Evolutionary conservation across 2,329 filamentous ascomycete genomes (phyloP), one percentile per base, ranked within the genome.

Genomic region (Neofusicoccum ribis): DNA sequence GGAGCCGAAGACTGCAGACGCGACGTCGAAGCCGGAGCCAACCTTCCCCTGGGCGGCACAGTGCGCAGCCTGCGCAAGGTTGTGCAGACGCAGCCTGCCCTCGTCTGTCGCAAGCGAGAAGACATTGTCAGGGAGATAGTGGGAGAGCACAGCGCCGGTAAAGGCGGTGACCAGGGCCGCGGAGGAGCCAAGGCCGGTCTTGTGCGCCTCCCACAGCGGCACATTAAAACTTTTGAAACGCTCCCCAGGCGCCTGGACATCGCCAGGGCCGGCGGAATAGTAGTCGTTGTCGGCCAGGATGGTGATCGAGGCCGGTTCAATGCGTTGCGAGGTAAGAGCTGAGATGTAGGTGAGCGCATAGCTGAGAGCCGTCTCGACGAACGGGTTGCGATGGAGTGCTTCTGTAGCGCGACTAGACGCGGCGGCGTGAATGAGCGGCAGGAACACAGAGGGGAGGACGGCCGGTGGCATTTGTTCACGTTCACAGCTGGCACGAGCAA

Each of bases 11-110:
- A 97, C 92, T 17, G 95, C 95, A 31, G 91, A 89, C 0, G 94
- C 95, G 61, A 99, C 91, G 75, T 99, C 95, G 76, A 99, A 99
- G 20, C 95, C 95, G 0, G 91, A 95, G 58, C 95, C 95, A 17
- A 99, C 89, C 79, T 99, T 99, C 27, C 95, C 95, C 80, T 99
- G 95, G 0, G 95, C 95, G 1, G 94, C 92, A 75, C 94, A 97
- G 80, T 99, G 95, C 3, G 92, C 90, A 1, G 91, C 91, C 81
- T 99, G 95, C 0, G 94, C 90, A 59, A 99, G 88, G 78, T 98
- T 98, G 81, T 99, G 95, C 63, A 97, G 84, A 58, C 85, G 85
- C 34, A 82, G 81, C 69, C 84, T 84, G 59, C 88, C 86, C 0
- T 78, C 69, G 0, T 83, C 79, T 52, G 84, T 82, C 54, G 78